These are phyloP conservation scores for Tylopilus sp. DNA, from an alignment of 768 basidiomycete genomes.

Conservation along the genomic window DNA sequence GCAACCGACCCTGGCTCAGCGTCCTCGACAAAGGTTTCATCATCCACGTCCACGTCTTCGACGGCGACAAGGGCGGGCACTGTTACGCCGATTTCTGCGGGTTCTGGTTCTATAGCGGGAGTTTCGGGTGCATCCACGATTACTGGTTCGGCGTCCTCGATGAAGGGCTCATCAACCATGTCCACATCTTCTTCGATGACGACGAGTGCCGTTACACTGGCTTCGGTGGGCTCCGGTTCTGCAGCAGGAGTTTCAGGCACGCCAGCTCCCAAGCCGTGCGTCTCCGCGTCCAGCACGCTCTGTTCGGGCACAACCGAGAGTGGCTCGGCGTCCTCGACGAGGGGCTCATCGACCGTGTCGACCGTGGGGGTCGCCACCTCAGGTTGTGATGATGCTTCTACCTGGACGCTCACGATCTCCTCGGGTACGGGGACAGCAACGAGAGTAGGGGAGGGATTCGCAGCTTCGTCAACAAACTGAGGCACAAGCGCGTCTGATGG, in stretches of 20 bases:
- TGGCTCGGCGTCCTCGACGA: neutral
- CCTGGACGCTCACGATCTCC: neutral
- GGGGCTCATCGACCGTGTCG: neutral
- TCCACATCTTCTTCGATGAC: too few species aligned
- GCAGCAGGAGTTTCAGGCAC: neutral
- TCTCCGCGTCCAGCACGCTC: neutral
- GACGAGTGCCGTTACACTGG: neutral
- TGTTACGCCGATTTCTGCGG: too few species aligned
- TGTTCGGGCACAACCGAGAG: neutral
- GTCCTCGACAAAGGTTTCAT: too few species aligned
- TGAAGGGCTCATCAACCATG: too few species aligned
- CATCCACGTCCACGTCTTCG: too few species aligned
- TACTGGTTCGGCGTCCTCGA: too few species aligned
- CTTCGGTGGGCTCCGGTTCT: neutral
- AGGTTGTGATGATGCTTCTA: neutral
- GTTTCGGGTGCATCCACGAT: too few species aligned
- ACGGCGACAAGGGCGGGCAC: too few species aligned
- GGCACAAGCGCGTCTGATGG: constrained; percentile 1
- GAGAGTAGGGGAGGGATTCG: neutral
- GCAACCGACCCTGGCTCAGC: too few species aligned
- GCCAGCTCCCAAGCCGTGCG: neutral
- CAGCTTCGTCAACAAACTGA: constrained; percentile 10
- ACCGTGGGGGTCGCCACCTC: neutral
- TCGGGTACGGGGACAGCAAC: neutral
- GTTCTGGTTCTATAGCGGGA: too few species aligned